Conservation (phyloP, 257 asterid species). For the Petrea volubilis region DNA sequence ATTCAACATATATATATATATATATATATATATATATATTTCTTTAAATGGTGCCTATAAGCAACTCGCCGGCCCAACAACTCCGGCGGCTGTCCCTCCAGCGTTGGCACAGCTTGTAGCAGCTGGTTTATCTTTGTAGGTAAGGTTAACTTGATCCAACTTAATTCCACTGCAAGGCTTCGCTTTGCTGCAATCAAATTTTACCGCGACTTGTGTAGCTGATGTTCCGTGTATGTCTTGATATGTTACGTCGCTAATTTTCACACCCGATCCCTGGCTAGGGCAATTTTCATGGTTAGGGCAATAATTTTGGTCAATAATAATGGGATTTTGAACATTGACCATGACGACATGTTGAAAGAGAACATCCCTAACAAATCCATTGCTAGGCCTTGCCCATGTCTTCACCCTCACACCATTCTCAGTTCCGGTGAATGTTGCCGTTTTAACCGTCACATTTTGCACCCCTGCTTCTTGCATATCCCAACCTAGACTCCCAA, state of each 20-base stretch:
- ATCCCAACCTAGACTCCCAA: conserved; percentile 64
- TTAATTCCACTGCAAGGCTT: conserved; percentile 37
- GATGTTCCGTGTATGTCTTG: conserved; percentile 53
- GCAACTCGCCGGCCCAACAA: conserved; percentile 35
- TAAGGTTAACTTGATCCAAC: conserved; percentile 33
- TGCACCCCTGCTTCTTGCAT: conserved; percentile 55
- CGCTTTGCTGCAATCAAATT: conserved; percentile 39
- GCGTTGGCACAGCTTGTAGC: conserved; percentile 35
- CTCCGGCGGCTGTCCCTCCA: conserved; percentile 25
- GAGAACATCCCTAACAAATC: conserved; percentile 41
- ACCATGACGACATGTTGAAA: conserved; percentile 44
- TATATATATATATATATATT: not conserved
- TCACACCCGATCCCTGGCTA: conserved; percentile 40
- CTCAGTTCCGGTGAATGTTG: conserved; percentile 46
- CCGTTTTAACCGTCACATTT: conserved; percentile 52
- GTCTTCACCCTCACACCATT: conserved; percentile 66
- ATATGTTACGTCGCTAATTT: conserved; percentile 39
- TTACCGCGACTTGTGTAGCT: conserved; percentile 36
- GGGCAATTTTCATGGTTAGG: conserved; percentile 44
- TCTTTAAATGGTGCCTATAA: not conserved
- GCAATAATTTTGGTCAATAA: conserved; percentile 64
- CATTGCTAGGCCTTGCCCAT: conserved; percentile 69
- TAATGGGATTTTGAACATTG: conserved; percentile 56
- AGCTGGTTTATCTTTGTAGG: conserved; percentile 29
- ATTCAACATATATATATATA: too few species aligned